Base-by-base conservation (phyloP, 108 stramenopile species). In the Skeletonema marinoi region DNA sequence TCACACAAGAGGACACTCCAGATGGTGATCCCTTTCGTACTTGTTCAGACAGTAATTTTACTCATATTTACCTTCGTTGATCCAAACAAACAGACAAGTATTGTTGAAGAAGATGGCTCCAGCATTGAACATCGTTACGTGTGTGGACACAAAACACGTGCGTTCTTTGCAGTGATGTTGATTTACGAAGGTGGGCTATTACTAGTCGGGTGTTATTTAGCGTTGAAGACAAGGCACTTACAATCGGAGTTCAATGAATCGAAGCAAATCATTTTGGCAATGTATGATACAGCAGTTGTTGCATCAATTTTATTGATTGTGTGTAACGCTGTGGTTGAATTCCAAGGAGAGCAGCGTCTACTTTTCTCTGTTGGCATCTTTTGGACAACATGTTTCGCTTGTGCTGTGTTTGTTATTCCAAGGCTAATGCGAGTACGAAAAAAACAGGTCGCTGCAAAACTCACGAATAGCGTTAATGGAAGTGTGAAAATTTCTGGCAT, bases 211-310 rank as follows among this genome's bases (percentile, higher is more conserved):
- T 87, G 86, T 35, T 32, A 78, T 33, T 60, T 84, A 59, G 77
- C 86, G 7, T 87, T 51, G 46, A 66, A 70, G 39, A 84, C 86
- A 17, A 69, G 86, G 33, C 78, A 87, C 69, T 60, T 87, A 59
- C 41, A 77, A 12, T 48, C 59, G 9, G 56, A 66, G 6, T 81
- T 84, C 62, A 76, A 76, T 11, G 83, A 87, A 35, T 60, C 71
- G 6, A 84, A 84, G 51, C 78, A 83, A 64, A 70, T 87, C 38
- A 68, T 87, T 10, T 71, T 84, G 68, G 69, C 83, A 66, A 84
- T 87, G 76, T 86, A 86, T 68, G 78, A 86, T 31, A 78, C 82
- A 44, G 80, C 76, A 41, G 71, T 86, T 44, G 68, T 77, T 3
- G 76, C 44, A 3, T 19, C 78, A 31, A 58, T 84, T 42, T 36